phyloP scores from a whole-genome alignment of 164 flowering plant genomes.

The Liquidambar formosana region DNA sequence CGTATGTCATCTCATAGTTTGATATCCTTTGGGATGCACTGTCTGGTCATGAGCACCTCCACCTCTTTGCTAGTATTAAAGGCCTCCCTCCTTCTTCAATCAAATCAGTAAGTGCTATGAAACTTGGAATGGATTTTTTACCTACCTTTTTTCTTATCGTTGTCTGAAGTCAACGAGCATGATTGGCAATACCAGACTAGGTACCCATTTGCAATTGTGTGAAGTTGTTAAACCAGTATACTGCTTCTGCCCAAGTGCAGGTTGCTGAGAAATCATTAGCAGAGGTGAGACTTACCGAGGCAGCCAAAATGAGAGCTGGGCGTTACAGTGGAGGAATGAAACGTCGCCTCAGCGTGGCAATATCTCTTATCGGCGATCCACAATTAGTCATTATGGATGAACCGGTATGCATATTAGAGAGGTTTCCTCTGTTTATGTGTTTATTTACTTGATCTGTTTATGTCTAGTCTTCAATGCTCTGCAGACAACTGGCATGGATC shows the following conservation, averaged over 20 bases:
- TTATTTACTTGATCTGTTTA: not conserved
- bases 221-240: not conserved
- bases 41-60: slow-evolving; percentile 85
- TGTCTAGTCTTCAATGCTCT: slow-evolving; percentile 9
- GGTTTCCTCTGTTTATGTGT: not conserved
- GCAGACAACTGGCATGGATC: slow-evolving; percentile 99
- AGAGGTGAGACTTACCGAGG: slow-evolving; percentile 72
- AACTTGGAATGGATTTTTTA: not conserved
- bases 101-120: slow-evolving; percentile 44
- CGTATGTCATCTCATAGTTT: slow-evolving; percentile 47
- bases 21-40: slow-evolving; percentile 92
- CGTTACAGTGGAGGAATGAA: slow-evolving; percentile 99
- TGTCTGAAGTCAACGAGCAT: not conserved
- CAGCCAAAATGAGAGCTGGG: slow-evolving; percentile 78
- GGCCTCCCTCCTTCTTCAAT: slow-evolving; percentile 77
- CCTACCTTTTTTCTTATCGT: not conserved
- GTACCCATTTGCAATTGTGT: not conserved
- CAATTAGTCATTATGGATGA: slow-evolving; percentile 72
- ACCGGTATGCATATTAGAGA: slow-evolving; percentile 42
- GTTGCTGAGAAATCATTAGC: slow-evolving; percentile 61
- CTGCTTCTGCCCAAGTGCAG: slow-evolving; percentile 32
- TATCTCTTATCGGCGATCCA: slow-evolving; percentile 75
- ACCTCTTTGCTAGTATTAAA: slow-evolving; percentile 87
- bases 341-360: slow-evolving; percentile 86
- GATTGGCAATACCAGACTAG: not conserved